phyloP scores from a whole-genome alignment of 345 rosid genomes.

The Eucalyptus dawsonii region DNA sequence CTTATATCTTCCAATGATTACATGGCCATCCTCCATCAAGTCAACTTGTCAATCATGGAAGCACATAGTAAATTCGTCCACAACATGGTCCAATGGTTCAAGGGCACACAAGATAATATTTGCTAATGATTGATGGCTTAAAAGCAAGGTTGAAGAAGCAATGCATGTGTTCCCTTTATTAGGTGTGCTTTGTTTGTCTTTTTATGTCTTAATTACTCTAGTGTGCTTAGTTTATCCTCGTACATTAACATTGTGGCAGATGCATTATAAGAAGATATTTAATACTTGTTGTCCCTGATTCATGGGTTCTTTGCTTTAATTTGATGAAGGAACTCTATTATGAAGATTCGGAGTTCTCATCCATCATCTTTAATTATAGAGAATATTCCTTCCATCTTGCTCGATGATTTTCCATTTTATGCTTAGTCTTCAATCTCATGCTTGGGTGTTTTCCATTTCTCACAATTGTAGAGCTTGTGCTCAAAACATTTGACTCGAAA shows the following conservation, averaged over 20 bases:
- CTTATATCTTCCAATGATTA: not conserved
- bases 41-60: not conserved
- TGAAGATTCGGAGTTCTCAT: not conserved
- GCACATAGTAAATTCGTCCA: not conserved
- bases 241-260: not conserved
- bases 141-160: not conserved
- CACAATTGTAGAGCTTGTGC: not conserved
- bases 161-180: not conserved
- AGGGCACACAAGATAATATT: not conserved
- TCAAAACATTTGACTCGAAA: too few species aligned
- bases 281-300: not conserved
- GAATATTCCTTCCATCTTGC: not conserved
- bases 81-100: not conserved
- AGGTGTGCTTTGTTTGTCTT: not conserved
- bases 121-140: not conserved
- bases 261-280: not conserved
- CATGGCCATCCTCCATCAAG: not conserved
- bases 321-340: not conserved
- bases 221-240: not conserved
- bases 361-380: not conserved
- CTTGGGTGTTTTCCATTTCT: not conserved
- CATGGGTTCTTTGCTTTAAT: not conserved
- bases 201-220: not conserved
- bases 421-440: not conserved
- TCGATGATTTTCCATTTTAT: too few species aligned